phyloP scores from a whole-genome alignment of 768 basidiomycete species.

The Boletus insuetus region DNA sequence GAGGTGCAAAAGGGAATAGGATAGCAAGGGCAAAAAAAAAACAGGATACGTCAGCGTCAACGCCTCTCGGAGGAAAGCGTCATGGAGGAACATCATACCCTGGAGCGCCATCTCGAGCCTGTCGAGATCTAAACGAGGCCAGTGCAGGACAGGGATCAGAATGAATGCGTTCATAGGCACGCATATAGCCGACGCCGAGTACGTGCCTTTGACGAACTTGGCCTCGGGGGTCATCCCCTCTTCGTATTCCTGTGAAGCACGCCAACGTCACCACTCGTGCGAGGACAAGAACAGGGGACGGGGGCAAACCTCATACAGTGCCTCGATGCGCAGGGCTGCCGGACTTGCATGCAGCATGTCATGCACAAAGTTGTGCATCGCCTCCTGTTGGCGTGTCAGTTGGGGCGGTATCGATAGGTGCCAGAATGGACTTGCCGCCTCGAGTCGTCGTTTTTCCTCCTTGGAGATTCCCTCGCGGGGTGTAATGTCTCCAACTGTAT shows the following conservation, averaged over 20 bases:
- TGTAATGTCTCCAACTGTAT: constrained; percentile 85
- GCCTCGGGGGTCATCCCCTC: constrained; percentile 70
- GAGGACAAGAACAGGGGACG: neutral
- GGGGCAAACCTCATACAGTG: constrained; percentile 58
- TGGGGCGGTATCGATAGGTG: neutral
- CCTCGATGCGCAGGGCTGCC: constrained; percentile 62
- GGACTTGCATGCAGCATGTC: constrained; percentile 83
- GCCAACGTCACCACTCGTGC: neutral
- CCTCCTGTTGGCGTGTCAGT: constrained; percentile 48
- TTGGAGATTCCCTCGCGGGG: constrained; percentile 86
- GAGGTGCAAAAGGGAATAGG: neutral
- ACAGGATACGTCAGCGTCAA: neutral
- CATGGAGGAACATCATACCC: constrained; percentile 39
- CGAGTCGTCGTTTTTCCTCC: constrained; percentile 72
- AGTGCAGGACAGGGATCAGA: neutral
- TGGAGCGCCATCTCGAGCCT: constrained; percentile 87
- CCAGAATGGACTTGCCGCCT: constrained; percentile 47
- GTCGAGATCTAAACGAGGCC: constrained; percentile 60
- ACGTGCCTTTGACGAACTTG: constrained; percentile 80
- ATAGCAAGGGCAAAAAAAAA: too few relatives aligned
- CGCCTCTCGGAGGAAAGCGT: neutral
- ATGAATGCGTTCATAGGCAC: neutral
- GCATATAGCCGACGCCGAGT: neutral
- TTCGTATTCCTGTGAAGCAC: constrained; percentile 74
- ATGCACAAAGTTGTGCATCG: constrained; percentile 86